Conservation (phyloP, 768 basidiomycete genomes). For the Tricholoma sp. region DNA sequence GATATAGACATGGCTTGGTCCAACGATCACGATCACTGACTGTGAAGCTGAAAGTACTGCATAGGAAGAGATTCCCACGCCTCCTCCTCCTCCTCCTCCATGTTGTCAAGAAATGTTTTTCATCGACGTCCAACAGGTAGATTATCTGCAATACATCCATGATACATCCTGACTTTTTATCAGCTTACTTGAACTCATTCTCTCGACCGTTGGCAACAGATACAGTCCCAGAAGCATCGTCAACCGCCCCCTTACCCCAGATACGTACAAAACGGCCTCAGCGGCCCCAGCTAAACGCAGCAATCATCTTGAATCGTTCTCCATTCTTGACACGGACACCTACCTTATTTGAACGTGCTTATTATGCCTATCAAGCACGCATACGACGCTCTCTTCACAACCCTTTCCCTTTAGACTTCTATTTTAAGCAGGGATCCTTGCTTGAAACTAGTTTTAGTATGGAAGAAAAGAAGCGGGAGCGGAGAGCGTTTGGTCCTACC, state of each 20-base stretch:
- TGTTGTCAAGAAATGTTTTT: slow-evolving; percentile 30
- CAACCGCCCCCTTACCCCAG: slow-evolving; percentile 14
- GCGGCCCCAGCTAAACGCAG: slow-evolving; percentile 40
- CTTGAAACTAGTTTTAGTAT: slow-evolving; percentile 76
- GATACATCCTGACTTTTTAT: neutral
- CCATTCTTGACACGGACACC: slow-evolving; percentile 72
- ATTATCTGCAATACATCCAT: neutral
- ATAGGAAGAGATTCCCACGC: neutral
- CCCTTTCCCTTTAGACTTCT: slow-evolving; percentile 86
- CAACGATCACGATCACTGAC: too few species aligned
- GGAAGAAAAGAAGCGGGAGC: slow-evolving; percentile 71
- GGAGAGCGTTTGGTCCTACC: slow-evolving; percentile 63
- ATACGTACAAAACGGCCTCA: slow-evolving; percentile 13
- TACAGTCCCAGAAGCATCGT: slow-evolving; percentile 19
- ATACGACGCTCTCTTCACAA: slow-evolving; percentile 83
- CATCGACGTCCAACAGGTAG: slow-evolving; percentile 22
- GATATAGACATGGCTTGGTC: slow-evolving; percentile 62
- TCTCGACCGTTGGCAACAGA: slow-evolving; percentile 43
- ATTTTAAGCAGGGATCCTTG: slow-evolving; percentile 88
- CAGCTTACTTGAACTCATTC: slow-evolving; percentile 12
- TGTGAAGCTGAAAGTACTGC: neutral
- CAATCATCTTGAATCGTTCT: slow-evolving; percentile 74
- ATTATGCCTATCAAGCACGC: slow-evolving; percentile 78
- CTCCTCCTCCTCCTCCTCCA: slow-evolving; percentile 4
- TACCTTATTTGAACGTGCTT: slow-evolving; percentile 71